Conservation (phyloP, 257 asterid species). For the Jacaranda copaia region DNA sequence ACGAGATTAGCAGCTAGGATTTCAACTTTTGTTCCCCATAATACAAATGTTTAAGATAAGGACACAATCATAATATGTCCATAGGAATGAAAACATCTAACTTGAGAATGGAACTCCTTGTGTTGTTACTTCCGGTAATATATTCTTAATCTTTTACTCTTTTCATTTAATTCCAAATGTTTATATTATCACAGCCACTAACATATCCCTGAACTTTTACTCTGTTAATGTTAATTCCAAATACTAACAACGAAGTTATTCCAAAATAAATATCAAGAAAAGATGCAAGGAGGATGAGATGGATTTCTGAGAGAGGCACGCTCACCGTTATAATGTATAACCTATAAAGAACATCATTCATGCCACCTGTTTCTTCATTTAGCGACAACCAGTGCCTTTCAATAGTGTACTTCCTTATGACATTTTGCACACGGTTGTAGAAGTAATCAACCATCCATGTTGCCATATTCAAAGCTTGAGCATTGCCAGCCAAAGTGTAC, state of each 20-base stretch:
- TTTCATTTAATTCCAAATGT: constrained; percentile 12
- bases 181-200: background rate
- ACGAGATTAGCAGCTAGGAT: background rate
- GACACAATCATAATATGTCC: background rate
- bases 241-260: constrained; percentile 5
- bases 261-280: background rate
- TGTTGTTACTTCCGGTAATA: constrained; percentile 3
- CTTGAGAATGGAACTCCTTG: background rate
- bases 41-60: background rate
- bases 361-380: constrained; percentile 97
- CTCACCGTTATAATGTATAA: constrained; percentile 72
- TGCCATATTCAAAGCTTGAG: constrained; percentile 63
- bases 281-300: background rate
- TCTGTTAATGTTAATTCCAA: constrained; percentile 11
- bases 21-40: background rate
- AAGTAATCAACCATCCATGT: constrained; percentile 90
- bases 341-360: constrained; percentile 91
- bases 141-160: background rate
- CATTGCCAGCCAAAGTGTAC: constrained; percentile 60
- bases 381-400: constrained; percentile 87
- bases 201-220: background rate
- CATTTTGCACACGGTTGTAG: constrained; percentile 75
- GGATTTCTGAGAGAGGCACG: constrained; percentile 9
- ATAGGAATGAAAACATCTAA: constrained; percentile 1
- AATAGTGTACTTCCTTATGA: constrained; percentile 64